Base-by-base conservation (phyloP, 495 filamentous ascomycete genomes). In the Penicillium canescens region DNA sequence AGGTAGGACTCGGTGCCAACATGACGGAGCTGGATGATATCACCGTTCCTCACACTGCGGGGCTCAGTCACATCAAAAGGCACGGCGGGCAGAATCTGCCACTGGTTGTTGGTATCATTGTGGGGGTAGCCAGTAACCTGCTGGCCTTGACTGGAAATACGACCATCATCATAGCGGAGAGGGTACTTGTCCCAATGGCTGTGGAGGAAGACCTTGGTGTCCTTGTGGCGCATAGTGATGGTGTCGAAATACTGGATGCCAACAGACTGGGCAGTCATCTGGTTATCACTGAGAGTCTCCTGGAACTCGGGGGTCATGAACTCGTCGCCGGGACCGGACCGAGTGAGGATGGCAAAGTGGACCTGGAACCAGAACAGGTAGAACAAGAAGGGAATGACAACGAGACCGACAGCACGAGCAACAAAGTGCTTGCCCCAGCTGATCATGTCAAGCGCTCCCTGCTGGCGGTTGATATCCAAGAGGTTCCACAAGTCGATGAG, bases 291-390 rank as follows among this genome's bases (percentile, higher is more conserved):
- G 47, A 98, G 75, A 6, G 95, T 97, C 74, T 96, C 92, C 73
- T 98, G 94, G 75, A 98, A 98, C 59, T 93, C 91, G 3, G 94
- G 94, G 11, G 87, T 90, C 94, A 98, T 98, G 76, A 98, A 98
- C 54, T 98, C 94, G 63, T 98, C 95, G 37, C 94, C 94, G 40
- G 94, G 94, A 28, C 94, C 94, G 34, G 92, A 97, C 44, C 86
- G 82, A 37, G 77, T 87, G 47, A 98, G 79, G 61, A 98, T 89
- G 21, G 91, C 80, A 68, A 98, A 98, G 73, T 98, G 94, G 28
- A 98, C 92, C 78, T 98, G 94, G 85, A 98, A 98, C 95, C 95
- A 98, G 79, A 98, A 98, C 26, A 98, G 82, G 69, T 98, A 98
- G 72, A 98, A 94, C 60, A 98, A 80, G 82, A 97, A 96, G 34